A percentile compares a stretch with the other conserved stretches of the same genome.
phyloP scores from a whole-genome alignment of 2,329 filamentous ascomycete genomes.

The Bipolaris cookei region DNA sequence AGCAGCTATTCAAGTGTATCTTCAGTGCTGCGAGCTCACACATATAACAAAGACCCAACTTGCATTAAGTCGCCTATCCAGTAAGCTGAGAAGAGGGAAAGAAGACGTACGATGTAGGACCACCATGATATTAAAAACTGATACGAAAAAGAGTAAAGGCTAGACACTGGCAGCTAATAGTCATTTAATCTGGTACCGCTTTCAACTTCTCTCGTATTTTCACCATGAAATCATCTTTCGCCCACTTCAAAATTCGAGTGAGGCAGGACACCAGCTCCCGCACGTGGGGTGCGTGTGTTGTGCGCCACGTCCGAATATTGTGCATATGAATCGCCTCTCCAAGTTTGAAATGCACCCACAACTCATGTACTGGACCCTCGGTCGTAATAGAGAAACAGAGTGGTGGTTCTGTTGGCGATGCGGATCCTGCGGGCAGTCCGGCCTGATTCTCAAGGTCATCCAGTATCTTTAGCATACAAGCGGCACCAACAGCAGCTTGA shows the following conservation, averaged over 20 bases:
- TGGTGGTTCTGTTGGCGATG: not conserved
- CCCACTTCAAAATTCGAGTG: slow-evolving; percentile 18
- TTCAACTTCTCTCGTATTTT: slow-evolving; percentile 14
- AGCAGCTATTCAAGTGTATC: not conserved
- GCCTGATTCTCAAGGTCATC: slow-evolving; percentile 21
- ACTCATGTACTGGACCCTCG: slow-evolving; percentile 26
- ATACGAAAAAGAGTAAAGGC: slow-evolving; percentile 8
- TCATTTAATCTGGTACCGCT: slow-evolving; percentile 5
- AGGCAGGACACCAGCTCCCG: slow-evolving; percentile 16
- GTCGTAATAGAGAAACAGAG: slow-evolving; percentile 18
- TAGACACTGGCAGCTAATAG: slow-evolving; percentile 4
- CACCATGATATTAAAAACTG: slow-evolving; percentile 6
- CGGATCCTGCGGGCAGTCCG: not conserved
- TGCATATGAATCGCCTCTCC: slow-evolving; percentile 17
- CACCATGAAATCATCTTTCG: slow-evolving; percentile 5
- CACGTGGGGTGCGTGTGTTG: slow-evolving; percentile 13
- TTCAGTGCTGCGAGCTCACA: not conserved
- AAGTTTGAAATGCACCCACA: slow-evolving; percentile 25
- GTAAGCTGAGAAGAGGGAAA: slow-evolving; percentile 2
- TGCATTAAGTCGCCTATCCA: not conserved
- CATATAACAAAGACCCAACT: not conserved
- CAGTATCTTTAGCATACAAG: slow-evolving; percentile 24
- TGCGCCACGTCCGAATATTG: slow-evolving; percentile 15
- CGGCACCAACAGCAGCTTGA: slow-evolving; percentile 24
- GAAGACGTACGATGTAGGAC: slow-evolving; percentile 5